phyloP scores from a whole-genome alignment of 345 rosid species.

The Citrus australasica region DNA sequence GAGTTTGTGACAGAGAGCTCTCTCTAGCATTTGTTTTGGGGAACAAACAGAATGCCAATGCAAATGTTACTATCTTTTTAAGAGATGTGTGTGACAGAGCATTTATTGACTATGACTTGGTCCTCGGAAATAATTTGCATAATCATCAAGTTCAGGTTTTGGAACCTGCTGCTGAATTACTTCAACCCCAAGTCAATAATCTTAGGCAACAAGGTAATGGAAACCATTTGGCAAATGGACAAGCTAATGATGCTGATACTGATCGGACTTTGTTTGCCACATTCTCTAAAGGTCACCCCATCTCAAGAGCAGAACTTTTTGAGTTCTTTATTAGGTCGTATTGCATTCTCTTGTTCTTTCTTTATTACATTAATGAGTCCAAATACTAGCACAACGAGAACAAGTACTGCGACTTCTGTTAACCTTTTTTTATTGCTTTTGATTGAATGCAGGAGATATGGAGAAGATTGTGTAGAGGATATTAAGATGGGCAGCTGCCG shows the following conservation, averaged over 20 bases:
- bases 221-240: not conserved
- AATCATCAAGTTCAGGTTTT: not conserved
- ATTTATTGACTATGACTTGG: conserved; percentile 5
- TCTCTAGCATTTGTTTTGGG: not conserved
- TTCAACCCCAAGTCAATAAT: not conserved
- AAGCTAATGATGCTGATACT: not conserved
- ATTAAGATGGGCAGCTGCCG: conserved; percentile 5
- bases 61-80: too few species aligned
- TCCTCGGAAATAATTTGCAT: not conserved
- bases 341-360: too few species aligned
- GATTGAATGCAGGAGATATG: conserved; percentile 15
- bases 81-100: conserved; percentile 1
- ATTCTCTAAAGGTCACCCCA: conserved; percentile 24
- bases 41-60: not conserved
- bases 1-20: conserved; percentile 4
- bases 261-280: conserved; percentile 27
- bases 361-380: not conserved
- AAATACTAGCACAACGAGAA: too few species aligned
- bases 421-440: not conserved
- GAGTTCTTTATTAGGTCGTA: conserved; percentile 16
- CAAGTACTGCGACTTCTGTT: too few species aligned
- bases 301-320: conserved; percentile 19
- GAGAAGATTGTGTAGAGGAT: conserved; percentile 9
- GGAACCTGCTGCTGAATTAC: not conserved
- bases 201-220: not conserved